A percentile compares a stretch with the other conserved stretches of the same genome.
phyloP scores from a whole-genome alignment of 1,284 basidiomycete species.

The Microbotryomycetes sp. region DNA sequence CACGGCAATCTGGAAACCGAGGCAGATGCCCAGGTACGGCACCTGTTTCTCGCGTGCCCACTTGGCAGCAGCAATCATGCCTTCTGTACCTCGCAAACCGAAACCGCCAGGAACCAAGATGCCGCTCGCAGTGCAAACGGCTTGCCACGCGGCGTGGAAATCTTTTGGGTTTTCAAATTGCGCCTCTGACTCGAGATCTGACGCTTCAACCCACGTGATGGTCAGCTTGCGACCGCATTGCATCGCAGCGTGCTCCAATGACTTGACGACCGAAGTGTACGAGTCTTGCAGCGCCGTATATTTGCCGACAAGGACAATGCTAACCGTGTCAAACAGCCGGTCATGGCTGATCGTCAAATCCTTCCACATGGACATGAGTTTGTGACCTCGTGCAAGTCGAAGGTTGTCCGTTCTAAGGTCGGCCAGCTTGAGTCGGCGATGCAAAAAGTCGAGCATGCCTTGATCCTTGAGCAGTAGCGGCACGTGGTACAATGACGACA shows the following conservation, averaged over 20 bases:
- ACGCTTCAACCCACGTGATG: conserved; percentile 96
- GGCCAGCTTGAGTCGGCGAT: conserved; percentile 68
- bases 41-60: conserved; percentile 93
- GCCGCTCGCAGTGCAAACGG: conserved; percentile 76
- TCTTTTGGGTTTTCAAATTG: conserved; percentile 72
- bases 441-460: conserved; percentile 78
- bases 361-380: conserved; percentile 68
- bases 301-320: conserved; percentile 91
- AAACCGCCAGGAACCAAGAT: conserved; percentile 96
- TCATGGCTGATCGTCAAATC: conserved; percentile 83
- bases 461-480: conserved; percentile 88
- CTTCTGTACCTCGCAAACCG: conserved; percentile 86
- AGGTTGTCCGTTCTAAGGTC: conserved; percentile 51
- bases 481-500: conserved; percentile 95
- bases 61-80: conserved; percentile 94
- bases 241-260: conserved; percentile 94
- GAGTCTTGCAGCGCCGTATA: conserved; percentile 97
- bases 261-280: conserved; percentile 97
- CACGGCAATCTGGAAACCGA: conserved; percentile 96
- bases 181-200: conserved; percentile 74
- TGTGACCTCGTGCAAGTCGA: conserved; percentile 58
- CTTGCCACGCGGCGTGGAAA: conserved; percentile 94
- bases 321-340: conserved; percentile 81
- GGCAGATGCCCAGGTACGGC: conserved; percentile 93
- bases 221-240: conserved; percentile 75